These are phyloP conservation scores for Daucus carota DNA, from an alignment of 129 eudicot genomes.

Conservation along the genomic window DNA sequence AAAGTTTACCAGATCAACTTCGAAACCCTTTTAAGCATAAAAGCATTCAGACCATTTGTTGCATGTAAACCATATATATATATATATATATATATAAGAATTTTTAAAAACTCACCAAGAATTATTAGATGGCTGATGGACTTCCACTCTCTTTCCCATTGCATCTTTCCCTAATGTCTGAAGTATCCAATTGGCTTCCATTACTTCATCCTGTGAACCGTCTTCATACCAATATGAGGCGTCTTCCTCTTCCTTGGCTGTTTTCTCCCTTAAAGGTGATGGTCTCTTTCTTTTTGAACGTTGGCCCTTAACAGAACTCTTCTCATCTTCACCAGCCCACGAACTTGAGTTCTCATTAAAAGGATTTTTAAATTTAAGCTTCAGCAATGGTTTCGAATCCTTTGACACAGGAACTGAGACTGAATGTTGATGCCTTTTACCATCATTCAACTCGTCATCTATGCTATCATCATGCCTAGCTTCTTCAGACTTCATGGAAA, in stretches of 20 bases:
- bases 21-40: too few species aligned
- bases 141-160: conserved; percentile 83
- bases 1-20: too few species aligned
- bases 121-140: conserved; percentile 70
- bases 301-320: conserved; percentile 74
- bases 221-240: conserved; percentile 31
- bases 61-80: neutral
- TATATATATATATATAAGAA: neutral
- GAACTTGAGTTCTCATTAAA: conserved; percentile 48
- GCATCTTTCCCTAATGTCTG: conserved; percentile 89
- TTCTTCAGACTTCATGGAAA: conserved; percentile 20
- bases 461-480: conserved; percentile 12
- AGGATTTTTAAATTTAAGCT: conserved; percentile 71
- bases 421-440: conserved; percentile 21
- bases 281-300: conserved; percentile 91
- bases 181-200: conserved; percentile 91
- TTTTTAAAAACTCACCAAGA: conserved; percentile 48
- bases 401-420: conserved; percentile 30
- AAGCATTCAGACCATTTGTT: too few species aligned
- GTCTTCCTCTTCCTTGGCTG: conserved; percentile 43
- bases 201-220: conserved; percentile 41
- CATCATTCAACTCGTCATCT: conserved; percentile 29
- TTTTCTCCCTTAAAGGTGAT: conserved; percentile 29
- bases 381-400: conserved; percentile 65
- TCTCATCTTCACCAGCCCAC: conserved; percentile 69